Conservation (phyloP, 2,329 filamentous ascomycete genomes). For the Ceratocystiopsis brevicomis region DNA sequence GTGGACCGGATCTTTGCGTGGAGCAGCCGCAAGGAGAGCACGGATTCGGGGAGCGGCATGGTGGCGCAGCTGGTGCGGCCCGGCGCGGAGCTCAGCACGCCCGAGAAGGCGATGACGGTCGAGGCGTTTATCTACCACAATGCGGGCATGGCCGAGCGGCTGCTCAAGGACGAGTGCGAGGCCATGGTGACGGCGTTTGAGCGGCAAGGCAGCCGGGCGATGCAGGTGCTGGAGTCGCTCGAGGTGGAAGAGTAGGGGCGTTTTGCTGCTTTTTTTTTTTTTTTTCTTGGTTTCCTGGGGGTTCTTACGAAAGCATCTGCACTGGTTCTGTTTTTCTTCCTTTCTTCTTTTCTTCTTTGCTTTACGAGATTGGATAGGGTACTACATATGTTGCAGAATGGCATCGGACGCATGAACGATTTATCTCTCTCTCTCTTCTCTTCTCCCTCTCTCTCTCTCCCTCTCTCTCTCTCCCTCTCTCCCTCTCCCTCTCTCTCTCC, state of each 20-base stretch:
- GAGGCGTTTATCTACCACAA: conserved; percentile 83
- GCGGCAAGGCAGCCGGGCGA: conserved; percentile 58
- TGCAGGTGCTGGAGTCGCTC: conserved; percentile 58
- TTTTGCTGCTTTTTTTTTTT: too few relatives aligned
- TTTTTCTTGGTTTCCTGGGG: too few relatives aligned
- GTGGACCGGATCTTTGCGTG: conserved; percentile 50
- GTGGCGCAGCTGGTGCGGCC: conserved; percentile 29
- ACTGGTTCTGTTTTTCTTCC: too few relatives aligned
- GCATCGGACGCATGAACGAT: too few relatives aligned
- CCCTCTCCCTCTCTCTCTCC: too few relatives aligned
- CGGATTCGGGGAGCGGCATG: conserved; percentile 10
- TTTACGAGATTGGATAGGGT: too few relatives aligned
- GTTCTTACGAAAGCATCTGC: too few relatives aligned
- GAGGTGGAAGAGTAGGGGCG: conserved; percentile 24
- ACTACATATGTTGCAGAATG: too few relatives aligned
- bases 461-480: too few relatives aligned
- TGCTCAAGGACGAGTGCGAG: conserved; percentile 66
- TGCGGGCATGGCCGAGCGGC: conserved; percentile 61
- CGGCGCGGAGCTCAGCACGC: conserved; percentile 45
- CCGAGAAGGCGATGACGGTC: conserved; percentile 78
- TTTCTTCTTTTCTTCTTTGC: too few relatives aligned
- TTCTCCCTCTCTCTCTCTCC: too few relatives aligned
- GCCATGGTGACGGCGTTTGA: conserved; percentile 68
- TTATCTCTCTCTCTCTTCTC: too few relatives aligned
- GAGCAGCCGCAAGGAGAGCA: conserved; percentile 10